These are phyloP conservation scores for Rubus idaeus DNA, from an alignment of 306 rosid species.

Conservation along the genomic window DNA sequence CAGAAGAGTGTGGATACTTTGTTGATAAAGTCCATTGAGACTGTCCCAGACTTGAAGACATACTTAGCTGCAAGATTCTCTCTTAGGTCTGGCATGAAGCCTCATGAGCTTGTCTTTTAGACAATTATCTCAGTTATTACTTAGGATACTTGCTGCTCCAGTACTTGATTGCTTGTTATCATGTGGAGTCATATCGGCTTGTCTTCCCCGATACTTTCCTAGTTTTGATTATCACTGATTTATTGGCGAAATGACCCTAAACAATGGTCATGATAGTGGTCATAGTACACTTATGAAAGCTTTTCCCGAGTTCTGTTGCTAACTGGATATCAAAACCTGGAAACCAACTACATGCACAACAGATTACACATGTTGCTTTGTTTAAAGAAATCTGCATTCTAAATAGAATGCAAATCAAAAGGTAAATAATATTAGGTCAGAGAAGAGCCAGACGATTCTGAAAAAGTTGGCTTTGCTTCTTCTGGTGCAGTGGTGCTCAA, in stretches of 20 bases:
- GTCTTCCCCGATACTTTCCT: no score
- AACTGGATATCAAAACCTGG: neutral
- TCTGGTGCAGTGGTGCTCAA: conserved; percentile 81
- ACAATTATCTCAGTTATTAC: neutral
- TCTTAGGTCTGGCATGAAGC: conserved; percentile 70
- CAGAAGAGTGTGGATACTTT: conserved; percentile 65
- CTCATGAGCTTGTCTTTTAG: conserved; percentile 72
- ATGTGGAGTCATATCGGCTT: no score
- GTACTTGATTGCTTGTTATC: neutral
- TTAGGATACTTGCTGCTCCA: conserved; percentile 4
- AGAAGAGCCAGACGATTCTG: conserved; percentile 59
- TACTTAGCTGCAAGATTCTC: conserved; percentile 81
- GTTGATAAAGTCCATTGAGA: conserved; percentile 56
- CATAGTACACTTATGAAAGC: no score
- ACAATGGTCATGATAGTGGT: neutral
- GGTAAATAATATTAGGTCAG: conserved; percentile 33
- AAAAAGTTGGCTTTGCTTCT: conserved; percentile 84
- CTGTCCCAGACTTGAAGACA: conserved; percentile 68
- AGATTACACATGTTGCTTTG: neutral
- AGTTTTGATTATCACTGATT: neutral
- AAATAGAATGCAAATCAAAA: neutral
- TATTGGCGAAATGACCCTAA: neutral
- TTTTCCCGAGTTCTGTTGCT: neutral
- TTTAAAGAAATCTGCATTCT: neutral
- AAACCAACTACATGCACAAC: neutral